Base-by-base conservation (phyloP, 1,139 yeast genomes). In the Yamadazyma songkhlaensis region DNA sequence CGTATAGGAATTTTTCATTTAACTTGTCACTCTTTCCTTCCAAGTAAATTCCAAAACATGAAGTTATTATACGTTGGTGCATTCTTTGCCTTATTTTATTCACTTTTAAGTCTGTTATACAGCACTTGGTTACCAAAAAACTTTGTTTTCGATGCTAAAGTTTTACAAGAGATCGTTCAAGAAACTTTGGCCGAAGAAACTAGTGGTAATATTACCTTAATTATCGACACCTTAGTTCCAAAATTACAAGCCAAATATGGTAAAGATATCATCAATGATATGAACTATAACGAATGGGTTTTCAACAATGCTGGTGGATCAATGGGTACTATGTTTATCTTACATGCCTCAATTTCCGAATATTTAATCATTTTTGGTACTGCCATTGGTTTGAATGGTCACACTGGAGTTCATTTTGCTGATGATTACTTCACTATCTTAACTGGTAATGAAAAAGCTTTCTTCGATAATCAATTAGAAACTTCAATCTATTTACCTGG, bases 281-380 rank as follows among this genome's bases (percentile, higher is more conserved):
- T 84, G 50, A 77, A 81, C 55, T 72, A 73, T 40, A 84, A 85
- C 35, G 92, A 89, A 51, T 92, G 97, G 97, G 82, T 92, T 37
- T 90, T 82, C 77, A 92, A 90, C 74, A 89, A 88, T 54, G 98
- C 98, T 7, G 98, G 98, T 39, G 96, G 96, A 49, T 97, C 98
- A 39, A 92, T 92, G 98, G 98, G 98, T 21, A 80, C 89, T 41
- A 90, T 92, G 97, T 77, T 87, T 52, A 87, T 94, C 45, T 70
- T 92, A 49, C 98, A 94, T 60, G 97, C 97, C 10, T 90, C 97
- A n/a, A 72, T 94, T 53, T 72, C 94, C 7, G 98, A 92, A 63
- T 94, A 92, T 59, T 68, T 92, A 60, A 90, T 90, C 54, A 74
- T 88, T 57, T 88, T 89, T 49, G 96, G 97, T 39, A 74, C 92